phyloP scores from a whole-genome alignment of 1,284 basidiomycete species.

The Neonothopanus nambi region DNA sequence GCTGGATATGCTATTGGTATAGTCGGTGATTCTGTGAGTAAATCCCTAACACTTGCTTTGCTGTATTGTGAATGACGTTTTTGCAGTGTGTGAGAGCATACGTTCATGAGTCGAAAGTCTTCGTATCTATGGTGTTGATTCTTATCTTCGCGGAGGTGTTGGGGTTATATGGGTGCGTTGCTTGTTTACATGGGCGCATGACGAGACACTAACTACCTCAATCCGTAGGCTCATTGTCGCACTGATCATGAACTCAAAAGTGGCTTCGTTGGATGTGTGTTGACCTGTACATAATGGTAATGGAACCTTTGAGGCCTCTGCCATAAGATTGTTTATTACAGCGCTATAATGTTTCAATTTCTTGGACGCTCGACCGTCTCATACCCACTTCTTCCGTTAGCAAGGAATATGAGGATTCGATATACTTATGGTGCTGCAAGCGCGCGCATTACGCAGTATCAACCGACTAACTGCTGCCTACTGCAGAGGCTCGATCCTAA shows the following conservation, averaged over 20 bases:
- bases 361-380: constrained; percentile 1
- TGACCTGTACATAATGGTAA: constrained; percentile 3
- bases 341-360: constrained; percentile 1
- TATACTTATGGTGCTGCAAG: too few species aligned
- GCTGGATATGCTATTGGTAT: constrained; percentile 95
- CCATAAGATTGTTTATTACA: neutral
- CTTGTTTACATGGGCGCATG: neutral
- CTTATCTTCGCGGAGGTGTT: constrained; percentile 87
- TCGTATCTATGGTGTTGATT: constrained; percentile 69
- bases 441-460: too few species aligned
- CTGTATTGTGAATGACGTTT: constrained; percentile 12
- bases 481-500: too few species aligned
- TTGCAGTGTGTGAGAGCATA: constrained; percentile 70
- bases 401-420: too few species aligned
- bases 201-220: constrained; percentile 8
- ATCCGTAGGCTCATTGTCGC: constrained; percentile 78
- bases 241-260: constrained; percentile 82
- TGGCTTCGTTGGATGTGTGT: constrained; percentile 27
- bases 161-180: constrained; percentile 55
- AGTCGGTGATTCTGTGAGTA: constrained; percentile 93
- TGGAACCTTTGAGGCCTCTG: neutral
- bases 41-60: constrained; percentile 55
- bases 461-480: too few species aligned
- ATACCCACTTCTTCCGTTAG: too few species aligned
- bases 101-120: constrained; percentile 86